Conservation (phyloP, 176 grass and related monocot genomes). For the Triticum timopheevii region DNA sequence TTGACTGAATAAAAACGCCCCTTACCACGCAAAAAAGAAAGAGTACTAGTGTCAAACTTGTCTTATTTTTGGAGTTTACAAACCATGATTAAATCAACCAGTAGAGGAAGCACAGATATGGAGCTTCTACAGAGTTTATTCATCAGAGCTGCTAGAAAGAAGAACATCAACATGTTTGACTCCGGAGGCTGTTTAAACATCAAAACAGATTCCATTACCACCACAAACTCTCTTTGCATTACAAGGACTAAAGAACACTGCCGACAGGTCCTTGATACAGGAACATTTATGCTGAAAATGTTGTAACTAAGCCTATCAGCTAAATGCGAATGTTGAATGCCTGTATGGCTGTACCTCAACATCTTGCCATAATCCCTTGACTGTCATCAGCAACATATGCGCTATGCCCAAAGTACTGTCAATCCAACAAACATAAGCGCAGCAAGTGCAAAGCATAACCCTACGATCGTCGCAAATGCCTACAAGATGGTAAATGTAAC, state of each 20-base stretch:
- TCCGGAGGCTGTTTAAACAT: background rate
- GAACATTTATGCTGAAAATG: background rate
- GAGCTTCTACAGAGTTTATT: no score
- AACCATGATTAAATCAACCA: no score
- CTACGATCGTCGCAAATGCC: slow-evolving; percentile 73
- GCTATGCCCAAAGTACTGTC: slow-evolving; percentile 81
- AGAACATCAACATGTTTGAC: background rate
- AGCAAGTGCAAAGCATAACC: slow-evolving; percentile 66
- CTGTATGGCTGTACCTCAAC: background rate
- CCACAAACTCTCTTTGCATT: background rate
- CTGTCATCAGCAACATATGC: background rate
- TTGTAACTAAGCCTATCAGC: background rate
- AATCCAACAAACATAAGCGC: slow-evolving; percentile 68
- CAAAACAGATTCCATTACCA: background rate
- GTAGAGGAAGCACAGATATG: no score
- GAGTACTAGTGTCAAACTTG: no score
- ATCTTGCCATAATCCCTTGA: background rate
- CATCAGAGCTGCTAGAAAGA: no score
- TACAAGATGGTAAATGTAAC: slow-evolving; percentile 28
- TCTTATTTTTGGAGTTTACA: no score
- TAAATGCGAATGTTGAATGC: background rate
- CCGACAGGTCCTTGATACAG: slow-evolving; percentile 6
- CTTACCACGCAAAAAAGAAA: no score
- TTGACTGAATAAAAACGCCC: no score
- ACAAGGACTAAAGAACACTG: background rate